Conservation (phyloP, 2,329 filamentous ascomycete genomes). For the Sclerotinia spermophila region DNA sequence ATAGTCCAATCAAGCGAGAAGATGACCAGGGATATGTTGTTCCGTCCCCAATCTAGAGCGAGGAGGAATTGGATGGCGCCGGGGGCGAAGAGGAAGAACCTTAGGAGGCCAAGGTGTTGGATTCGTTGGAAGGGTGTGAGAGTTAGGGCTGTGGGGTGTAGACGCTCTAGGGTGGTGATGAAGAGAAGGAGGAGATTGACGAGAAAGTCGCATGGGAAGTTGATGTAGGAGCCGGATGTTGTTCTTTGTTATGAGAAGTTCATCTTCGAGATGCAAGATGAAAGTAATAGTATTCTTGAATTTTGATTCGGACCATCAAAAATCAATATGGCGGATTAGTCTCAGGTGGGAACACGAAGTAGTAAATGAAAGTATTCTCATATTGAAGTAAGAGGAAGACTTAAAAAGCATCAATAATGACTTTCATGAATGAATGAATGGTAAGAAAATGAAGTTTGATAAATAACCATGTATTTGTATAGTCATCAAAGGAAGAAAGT, state of each 20-base stretch:
- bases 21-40: conserved; percentile 34
- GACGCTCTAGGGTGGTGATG: conserved; percentile 37
- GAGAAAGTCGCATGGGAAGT: conserved; percentile 41
- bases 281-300: conserved; percentile 21
- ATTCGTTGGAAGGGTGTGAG: conserved; percentile 11
- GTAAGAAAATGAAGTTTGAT: neutral
- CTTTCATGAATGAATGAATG: conserved; percentile 39
- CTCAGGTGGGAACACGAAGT: conserved; percentile 37
- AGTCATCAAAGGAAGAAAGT: no score
- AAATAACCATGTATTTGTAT: neutral
- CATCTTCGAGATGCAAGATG: conserved; percentile 34
- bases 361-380: conserved; percentile 39
- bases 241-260: neutral
- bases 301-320: neutral
- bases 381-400: no score
- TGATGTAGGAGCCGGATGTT: conserved; percentile 38
- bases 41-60: conserved; percentile 38
- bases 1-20: conserved; percentile 28
- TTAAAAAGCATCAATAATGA: no score
- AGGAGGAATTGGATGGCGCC: conserved; percentile 37
- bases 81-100: conserved; percentile 37
- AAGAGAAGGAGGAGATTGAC: conserved; percentile 38
- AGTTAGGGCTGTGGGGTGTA: neutral
- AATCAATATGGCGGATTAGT: conserved; percentile 12
- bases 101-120: conserved; percentile 36